Conservation (phyloP, 139 green algal genomes). For the Coelastrella sp. region DNA sequence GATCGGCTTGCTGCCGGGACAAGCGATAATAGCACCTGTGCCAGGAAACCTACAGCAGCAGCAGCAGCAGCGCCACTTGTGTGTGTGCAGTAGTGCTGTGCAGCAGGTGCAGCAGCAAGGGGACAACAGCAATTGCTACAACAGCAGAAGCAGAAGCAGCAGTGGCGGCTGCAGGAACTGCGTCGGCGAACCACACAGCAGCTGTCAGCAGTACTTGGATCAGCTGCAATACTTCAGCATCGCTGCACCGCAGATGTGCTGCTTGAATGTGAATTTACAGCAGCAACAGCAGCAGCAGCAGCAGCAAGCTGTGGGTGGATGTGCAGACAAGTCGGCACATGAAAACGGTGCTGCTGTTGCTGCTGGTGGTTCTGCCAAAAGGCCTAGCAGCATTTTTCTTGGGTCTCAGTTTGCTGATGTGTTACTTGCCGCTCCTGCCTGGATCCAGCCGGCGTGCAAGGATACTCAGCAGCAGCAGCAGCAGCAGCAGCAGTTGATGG, state of each 20-base stretch:
- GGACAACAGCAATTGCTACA: neutral
- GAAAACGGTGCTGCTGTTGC: neutral
- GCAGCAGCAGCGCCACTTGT: slow-evolving; percentile 30
- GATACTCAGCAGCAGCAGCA: neutral
- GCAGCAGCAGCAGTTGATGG: slow-evolving; percentile 2
- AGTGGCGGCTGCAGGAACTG: neutral
- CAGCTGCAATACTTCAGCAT: neutral
- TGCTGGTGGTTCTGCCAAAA: neutral
- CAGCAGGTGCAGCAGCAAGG: neutral
- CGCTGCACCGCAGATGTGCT: neutral
- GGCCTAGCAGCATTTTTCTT: too few species aligned
- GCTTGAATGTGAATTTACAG: neutral
- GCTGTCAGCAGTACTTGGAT: neutral
- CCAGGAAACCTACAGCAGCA: neutral
- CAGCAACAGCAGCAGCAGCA: slow-evolving; percentile 22
- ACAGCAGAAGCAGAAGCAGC: slow-evolving; percentile 25
- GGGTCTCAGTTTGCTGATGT: slow-evolving; percentile 16
- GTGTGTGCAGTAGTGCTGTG: neutral
- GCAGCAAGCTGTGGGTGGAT: neutral
- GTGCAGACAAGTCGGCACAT: neutral
- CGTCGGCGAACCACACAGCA: neutral
- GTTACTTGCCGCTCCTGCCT: neutral
- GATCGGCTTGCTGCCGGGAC: neutral
- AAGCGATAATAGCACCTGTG: neutral
- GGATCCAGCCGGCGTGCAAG: neutral